Evolutionary conservation across 306 rosid species (phyloP), one percentile per base, ranked within the genome.

Genomic region (Medicago lupulina): DNA sequence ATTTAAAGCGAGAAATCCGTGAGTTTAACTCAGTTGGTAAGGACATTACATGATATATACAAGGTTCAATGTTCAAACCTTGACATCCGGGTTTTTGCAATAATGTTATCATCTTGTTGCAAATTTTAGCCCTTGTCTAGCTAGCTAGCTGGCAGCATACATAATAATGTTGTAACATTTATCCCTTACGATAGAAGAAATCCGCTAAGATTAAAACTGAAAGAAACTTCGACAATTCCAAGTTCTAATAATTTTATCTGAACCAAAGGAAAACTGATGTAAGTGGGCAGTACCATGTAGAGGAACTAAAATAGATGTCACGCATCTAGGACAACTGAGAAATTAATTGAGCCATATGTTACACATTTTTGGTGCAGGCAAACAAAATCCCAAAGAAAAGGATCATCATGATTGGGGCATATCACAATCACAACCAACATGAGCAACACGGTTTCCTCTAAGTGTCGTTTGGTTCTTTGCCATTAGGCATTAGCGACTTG

Each of bases 321-420:
- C 39, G 36, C 50, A 8, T 77, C 50, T 67, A 54, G 8, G 16
- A 5, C 1, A 39, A 14, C 31, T 21, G 12, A 21, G 60, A 55
- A 76, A 54, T 21, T 58, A 59, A 34, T 55, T 55, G 75, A 55
- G 58, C 16, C 58, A 1, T 53, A 11, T 51, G 73, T 54, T 21
- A n/a, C 80, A 23, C 67, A 76, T 67, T 67, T 76, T 67, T 76
- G 69, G 46, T 55, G 74, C 67, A 66, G 9, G 8, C 49, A 25
- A 55, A 40, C 23, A 55, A 36, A 67, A 76, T 23, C 68, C 57
- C 74, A n/a, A 50, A 39, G 57, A 41, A 67, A 67, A 66, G 57
- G 46, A 25, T 2, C 50, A 5, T 16, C 59, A 34, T 34, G 12
- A 6, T 67, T 54, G 7, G 44, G 41, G 13, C 0, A 15, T 7